Base-by-base conservation (phyloP, 441 rosid genomes). In the Hura crepitans region DNA sequence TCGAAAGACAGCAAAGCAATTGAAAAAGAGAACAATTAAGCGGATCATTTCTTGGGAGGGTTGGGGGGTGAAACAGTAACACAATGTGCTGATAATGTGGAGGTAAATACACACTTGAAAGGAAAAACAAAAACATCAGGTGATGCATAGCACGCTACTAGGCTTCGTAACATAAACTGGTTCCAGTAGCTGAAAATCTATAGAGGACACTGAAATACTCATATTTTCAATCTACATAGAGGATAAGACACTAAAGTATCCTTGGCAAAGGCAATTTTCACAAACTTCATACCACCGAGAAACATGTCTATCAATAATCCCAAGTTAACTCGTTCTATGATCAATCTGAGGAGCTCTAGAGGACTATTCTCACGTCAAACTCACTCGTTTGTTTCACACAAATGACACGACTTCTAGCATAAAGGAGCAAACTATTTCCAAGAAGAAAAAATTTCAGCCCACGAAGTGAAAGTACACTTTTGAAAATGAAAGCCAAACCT, bases 1-100 rank as follows among this genome's bases (percentile, higher is more conserved):
- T 70, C 57, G 31, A 59, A 65, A 63, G 12, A 65, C 0, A 30
- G 53, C 31, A 49, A 65, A 69, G 39, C 11, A 28, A 46, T 45
- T 23, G 11, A 57, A 37, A 27, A 31, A 20, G 5, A 54, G 9
- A 69, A 13, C 63, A 8, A 25, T 45, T 17, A 25, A 43, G 17
- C 14, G 2, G 18, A 17, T 27, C 35, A 4, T 56, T 27, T 56
- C 25, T 27, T 27, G n/a, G n/a, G n/a, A n/a, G n/a, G n/a, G n/a
- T n/a, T n/a, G n/a, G 35, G 0, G 4, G 15, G 28, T 27, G n/a
- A 56, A 12, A 27, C n/a, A 0, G 13, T 7, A 56, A 28, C 3
- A 13, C 13, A 11, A 14, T 22, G 14, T 12, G 37, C 9, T 56
- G 37, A 50, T 22, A 62, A 75, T n/a, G 22, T 27, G 45, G 27